phyloP scores from a whole-genome alignment of 208 protist genomes.

The Trypanosoma mega region DNA sequence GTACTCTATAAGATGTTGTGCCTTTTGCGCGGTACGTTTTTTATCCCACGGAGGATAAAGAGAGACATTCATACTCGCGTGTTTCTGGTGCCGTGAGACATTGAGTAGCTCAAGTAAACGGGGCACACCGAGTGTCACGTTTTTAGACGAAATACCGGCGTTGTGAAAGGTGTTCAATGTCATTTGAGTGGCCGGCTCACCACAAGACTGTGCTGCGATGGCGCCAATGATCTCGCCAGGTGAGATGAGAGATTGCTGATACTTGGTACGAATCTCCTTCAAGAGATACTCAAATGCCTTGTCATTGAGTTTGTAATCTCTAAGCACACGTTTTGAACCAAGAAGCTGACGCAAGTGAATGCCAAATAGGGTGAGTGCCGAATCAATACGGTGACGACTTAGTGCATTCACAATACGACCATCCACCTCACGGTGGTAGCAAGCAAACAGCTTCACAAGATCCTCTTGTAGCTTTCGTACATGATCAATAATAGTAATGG shows the following conservation, averaged over 20 bases:
- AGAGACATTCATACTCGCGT: constrained; percentile 94
- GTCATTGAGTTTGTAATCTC: constrained; percentile 92
- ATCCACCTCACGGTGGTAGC: constrained; percentile 61
- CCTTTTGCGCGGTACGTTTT: constrained; percentile 76
- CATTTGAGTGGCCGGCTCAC: constrained; percentile 99
- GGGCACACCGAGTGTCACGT: constrained; percentile 99
- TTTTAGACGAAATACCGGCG: constrained; percentile 99
- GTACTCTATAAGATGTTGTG: constrained; percentile 94
- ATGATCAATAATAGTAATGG: constrained; percentile 80
- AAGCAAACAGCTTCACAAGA: constrained; percentile 79
- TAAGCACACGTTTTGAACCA: constrained; percentile 91
- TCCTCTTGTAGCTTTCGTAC: constrained; percentile 75
- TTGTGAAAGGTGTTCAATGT: constrained; percentile 99
- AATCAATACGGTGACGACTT: constrained; percentile 91
- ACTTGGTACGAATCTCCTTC: constrained; percentile 95
- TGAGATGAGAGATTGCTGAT: constrained; percentile 90
- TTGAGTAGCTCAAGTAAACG: constrained; percentile 99
- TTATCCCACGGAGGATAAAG: constrained; percentile 71
- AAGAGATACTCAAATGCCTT: constrained; percentile 97
- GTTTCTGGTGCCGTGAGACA: constrained; percentile 95
- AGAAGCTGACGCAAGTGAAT: constrained; percentile 94
- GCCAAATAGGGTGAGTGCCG: constrained; percentile 95
- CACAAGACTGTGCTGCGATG: constrained; percentile 99
- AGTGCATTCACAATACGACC: constrained; percentile 81
- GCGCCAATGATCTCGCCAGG: constrained; percentile 99